Percentiles rank a stretch among this genome's conserved stretches.
These are phyloP conservation scores for Thelephora ganbajun DNA, from an alignment of 768 basidiomycete species.

Conservation along the genomic window DNA sequence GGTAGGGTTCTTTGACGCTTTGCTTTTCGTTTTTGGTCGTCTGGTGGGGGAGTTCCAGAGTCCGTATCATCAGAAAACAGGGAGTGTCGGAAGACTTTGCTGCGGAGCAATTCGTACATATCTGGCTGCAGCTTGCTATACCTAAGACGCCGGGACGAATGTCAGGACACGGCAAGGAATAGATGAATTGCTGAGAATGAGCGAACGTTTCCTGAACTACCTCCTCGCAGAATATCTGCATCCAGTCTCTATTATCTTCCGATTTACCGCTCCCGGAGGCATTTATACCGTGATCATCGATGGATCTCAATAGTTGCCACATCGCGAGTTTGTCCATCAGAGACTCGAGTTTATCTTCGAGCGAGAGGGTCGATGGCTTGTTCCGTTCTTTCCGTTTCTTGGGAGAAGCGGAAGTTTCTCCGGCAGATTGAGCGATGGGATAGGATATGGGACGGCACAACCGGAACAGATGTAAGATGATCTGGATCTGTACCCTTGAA, in stretches of 20 bases:
- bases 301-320: constrained; percentile 47
- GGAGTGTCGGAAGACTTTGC: constrained; percentile 55
- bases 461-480: constrained; percentile 53
- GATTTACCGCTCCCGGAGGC: constrained; percentile 10
- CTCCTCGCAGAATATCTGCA: constrained; percentile 55
- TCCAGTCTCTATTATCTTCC: constrained; percentile 41
- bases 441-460: constrained; percentile 36
- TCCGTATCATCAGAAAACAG: constrained; percentile 37
- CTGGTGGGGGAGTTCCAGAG: not conserved
- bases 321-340: constrained; percentile 71
- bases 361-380: constrained; percentile 7
- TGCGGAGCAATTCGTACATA: constrained; percentile 40
- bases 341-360: constrained; percentile 46
- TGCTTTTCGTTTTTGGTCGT: not conserved
- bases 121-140: constrained; percentile 41
- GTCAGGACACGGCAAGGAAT: constrained; percentile 5
- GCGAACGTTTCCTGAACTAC: constrained; percentile 47
- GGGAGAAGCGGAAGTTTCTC: constrained; percentile 7
- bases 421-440: constrained; percentile 9
- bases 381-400: constrained; percentile 11
- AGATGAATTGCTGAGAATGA: not conserved
- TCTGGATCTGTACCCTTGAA: constrained; percentile 61
- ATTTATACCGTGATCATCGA: constrained; percentile 16
- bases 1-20: not conserved
- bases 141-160: constrained; percentile 23